Conservation (phyloP, 2,329 filamentous ascomycete genomes). For the Ceratocystis smalleyi region DNA sequence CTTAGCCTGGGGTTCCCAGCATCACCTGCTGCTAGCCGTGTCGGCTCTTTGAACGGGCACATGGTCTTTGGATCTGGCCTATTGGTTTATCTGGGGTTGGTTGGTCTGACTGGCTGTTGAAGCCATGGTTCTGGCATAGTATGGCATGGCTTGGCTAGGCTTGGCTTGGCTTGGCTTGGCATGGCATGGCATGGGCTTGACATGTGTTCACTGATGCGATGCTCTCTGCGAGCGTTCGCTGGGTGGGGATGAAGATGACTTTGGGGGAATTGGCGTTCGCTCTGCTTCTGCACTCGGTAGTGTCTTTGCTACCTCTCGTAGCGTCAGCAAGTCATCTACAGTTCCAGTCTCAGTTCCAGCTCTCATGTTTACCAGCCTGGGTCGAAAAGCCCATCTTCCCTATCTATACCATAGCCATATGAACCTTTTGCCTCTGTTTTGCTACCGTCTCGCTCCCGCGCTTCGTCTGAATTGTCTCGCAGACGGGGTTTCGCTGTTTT, state of each 20-base stretch:
- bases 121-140: conserved; percentile 1
- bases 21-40: background rate
- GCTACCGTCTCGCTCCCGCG: background rate
- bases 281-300: conserved; percentile 7
- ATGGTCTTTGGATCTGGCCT: background rate
- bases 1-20: background rate
- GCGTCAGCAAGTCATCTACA: background rate
- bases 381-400: conserved; percentile 12
- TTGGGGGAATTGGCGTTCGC: conserved; percentile 1
- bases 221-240: background rate
- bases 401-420: conserved; percentile 16
- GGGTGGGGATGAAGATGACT: conserved; percentile 5
- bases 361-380: conserved; percentile 6
- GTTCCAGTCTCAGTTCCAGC: conserved; percentile 8
- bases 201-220: conserved; percentile 6
- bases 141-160: background rate
- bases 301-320: background rate
- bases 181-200: conserved; percentile 4
- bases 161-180: background rate
- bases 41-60: background rate
- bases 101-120: conserved; percentile 5
- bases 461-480: background rate
- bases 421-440: conserved; percentile 10
- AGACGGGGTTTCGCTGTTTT: background rate
- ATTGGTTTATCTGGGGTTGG: conserved; percentile 4